Evolutionary conservation across 805 yeast species (phyloP), one percentile per base, ranked within the genome.

Genomic region (Wickerhamomyces queroliae): DNA sequence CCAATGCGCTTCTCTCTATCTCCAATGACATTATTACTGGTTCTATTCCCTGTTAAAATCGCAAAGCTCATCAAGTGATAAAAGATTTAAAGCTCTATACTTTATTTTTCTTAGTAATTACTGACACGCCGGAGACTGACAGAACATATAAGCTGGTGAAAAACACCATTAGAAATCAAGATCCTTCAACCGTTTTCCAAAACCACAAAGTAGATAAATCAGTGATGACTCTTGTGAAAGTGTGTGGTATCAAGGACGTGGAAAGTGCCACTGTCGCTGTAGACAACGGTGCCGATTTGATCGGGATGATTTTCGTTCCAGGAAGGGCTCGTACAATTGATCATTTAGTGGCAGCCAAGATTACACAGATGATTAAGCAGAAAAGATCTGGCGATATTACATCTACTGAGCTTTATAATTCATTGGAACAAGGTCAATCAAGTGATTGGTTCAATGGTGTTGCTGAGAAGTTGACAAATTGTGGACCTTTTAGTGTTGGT

Each of bases 261-360:
- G 83, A 79, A 34, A 86, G 86, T 0, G 97, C 96, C 0, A 44
- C 61, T n/a, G 53, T 51, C 5, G 96, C 96, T 0, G 62, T 89
- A 0, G 75, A 72, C 0, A 46, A 67, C 7, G 95, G 95, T 0
- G 90, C 97, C 0, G 76, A 83, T 47, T 58, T 87, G 30, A 52
- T 91, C 2, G 99, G 99, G 1, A 76, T 86, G 48, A 93, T 93
- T 22, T 59, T 93, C 56, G 98, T 89, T 2, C 98, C 97, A 0
- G 74, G 74, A 18, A 66, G 95, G 41, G 72, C 74, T 28, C 72
- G 99, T 39, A 86, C 96, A 0, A 73, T 88, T 2, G 66, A 67
- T 21, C 52, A 56, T 1, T 63, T 48, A 1, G 58, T 57, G 3
- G 90, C 88, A 0, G 48, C 44, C 33, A 52, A 58, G 19, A 77